phyloP scores from a whole-genome alignment of 78 protist genomes.

The Salpingoeca rosetta region DNA sequence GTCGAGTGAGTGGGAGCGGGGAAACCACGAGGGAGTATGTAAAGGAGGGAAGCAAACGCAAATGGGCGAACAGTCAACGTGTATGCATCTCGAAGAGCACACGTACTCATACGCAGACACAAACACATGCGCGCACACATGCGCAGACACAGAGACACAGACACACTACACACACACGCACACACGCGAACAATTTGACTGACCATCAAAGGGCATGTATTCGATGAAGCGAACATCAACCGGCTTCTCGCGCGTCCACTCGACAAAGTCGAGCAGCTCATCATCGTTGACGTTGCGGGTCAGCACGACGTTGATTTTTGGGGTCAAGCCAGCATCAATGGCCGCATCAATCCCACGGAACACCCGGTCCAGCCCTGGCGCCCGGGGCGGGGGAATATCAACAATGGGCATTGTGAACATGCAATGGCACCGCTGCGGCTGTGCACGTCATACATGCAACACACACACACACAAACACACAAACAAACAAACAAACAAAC shows the following conservation, averaged over 20 bases:
- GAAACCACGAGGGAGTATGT: neutral
- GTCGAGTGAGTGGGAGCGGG: neutral
- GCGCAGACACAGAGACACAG: neutral
- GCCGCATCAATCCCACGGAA: slow-evolving; percentile 36
- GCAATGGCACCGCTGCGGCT: too few species aligned
- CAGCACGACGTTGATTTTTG: slow-evolving; percentile 71
- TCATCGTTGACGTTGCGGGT: slow-evolving; percentile 71
- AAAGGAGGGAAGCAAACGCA: too few species aligned
- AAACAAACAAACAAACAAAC: neutral
- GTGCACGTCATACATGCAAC: too few species aligned
- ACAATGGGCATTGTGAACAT: too few species aligned
- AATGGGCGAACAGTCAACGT: too few species aligned
- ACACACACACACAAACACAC: neutral
- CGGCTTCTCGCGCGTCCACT: slow-evolving; percentile 30
- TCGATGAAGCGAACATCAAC: slow-evolving; percentile 80
- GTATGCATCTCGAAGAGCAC: too few species aligned
- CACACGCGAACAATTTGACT: neutral
- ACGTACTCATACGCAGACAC: neutral
- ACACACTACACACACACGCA: neutral
- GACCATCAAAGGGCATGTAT: slow-evolving; percentile 79
- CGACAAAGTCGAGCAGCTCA: slow-evolving; percentile 60
- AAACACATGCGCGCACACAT: neutral
- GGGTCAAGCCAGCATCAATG: slow-evolving; percentile 14
- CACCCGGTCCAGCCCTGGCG: slow-evolving; percentile 50
- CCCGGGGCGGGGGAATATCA: too few species aligned